These are phyloP conservation scores for Fagopyrum homotropicum DNA, from an alignment of 148 eudicot species.

Conservation along the genomic window DNA sequence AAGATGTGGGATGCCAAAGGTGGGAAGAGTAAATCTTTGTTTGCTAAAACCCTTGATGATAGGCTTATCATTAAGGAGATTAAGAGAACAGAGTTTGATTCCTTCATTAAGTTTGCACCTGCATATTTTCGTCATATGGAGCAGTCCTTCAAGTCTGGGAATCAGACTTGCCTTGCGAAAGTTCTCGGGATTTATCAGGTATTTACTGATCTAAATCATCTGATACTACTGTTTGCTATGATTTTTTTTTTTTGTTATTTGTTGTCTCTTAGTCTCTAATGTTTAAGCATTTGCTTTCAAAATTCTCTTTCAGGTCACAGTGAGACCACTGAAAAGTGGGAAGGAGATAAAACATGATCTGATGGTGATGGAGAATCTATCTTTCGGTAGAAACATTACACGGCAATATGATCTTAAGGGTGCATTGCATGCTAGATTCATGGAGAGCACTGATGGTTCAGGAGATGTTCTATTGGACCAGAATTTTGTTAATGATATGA, in stretches of 20 bases:
- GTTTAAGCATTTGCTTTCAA: background rate
- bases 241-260: background rate
- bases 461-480: conserved; percentile 89
- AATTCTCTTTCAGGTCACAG: conserved; percentile 13
- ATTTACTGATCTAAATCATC: conserved; percentile 6
- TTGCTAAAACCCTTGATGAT: conserved; percentile 82
- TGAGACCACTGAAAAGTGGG: conserved; percentile 46
- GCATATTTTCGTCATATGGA: conserved; percentile 65
- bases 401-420: conserved; percentile 94
- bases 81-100: conserved; percentile 71
- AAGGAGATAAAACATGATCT: conserved; percentile 77
- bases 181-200: conserved; percentile 96
- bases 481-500: conserved; percentile 94
- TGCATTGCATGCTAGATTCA: conserved; percentile 74
- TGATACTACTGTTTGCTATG: too few relatives aligned
- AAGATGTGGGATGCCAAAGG: conserved; percentile 96
- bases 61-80: conserved; percentile 93
- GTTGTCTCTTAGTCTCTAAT: background rate
- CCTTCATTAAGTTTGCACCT: conserved; percentile 69
- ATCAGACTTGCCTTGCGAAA: conserved; percentile 94
- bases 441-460: conserved; percentile 47
- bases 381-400: conserved; percentile 60
- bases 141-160: conserved; percentile 55
- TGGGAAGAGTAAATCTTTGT: conserved; percentile 92
- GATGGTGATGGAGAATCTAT: conserved; percentile 94